Conservation (phyloP, 164 flowering plant species). For the Vitis cinerea region DNA sequence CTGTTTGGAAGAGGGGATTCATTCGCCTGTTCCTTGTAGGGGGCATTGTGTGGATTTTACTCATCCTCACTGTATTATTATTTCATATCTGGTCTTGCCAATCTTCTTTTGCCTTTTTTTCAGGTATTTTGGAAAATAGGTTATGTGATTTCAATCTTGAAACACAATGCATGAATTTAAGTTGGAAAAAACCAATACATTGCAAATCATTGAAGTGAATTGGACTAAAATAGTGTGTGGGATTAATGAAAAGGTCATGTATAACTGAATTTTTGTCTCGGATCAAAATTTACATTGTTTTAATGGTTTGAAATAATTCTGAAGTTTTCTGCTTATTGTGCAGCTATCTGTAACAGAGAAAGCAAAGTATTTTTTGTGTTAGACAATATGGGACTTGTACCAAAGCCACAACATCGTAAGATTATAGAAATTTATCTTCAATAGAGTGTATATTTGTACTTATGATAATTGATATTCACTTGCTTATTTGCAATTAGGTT, state of each 20-base stretch:
- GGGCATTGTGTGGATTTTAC: slow-evolving; percentile 83
- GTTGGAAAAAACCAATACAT: too few species aligned
- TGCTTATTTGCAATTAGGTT: slow-evolving; percentile 50
- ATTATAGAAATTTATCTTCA: background rate
- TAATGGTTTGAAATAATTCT: background rate
- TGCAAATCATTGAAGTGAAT: too few species aligned
- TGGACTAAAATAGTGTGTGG: too few species aligned
- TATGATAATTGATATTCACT: slow-evolving; percentile 7
- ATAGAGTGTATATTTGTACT: background rate
- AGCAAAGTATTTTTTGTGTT: slow-evolving; percentile 64
- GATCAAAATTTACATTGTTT: background rate
- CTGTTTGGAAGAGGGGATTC: slow-evolving; percentile 77
- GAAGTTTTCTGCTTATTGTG: slow-evolving; percentile 17
- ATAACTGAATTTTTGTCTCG: background rate
- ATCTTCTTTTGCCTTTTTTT: slow-evolving; percentile 69
- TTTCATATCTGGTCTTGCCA: slow-evolving; percentile 93
- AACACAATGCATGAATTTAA: too few species aligned
- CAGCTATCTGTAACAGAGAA: slow-evolving; percentile 90
- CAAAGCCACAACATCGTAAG: slow-evolving; percentile 85
- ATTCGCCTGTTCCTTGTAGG: slow-evolving; percentile 71
- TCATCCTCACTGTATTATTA: slow-evolving; percentile 67
- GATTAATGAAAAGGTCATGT: background rate
- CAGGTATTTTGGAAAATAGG: slow-evolving; percentile 47
- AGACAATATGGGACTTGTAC: slow-evolving; percentile 70
- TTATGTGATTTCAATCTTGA: background rate